Evolutionary conservation across 148 eudicot species (phyloP).

Genomic region (Silene latifolia): DNA sequence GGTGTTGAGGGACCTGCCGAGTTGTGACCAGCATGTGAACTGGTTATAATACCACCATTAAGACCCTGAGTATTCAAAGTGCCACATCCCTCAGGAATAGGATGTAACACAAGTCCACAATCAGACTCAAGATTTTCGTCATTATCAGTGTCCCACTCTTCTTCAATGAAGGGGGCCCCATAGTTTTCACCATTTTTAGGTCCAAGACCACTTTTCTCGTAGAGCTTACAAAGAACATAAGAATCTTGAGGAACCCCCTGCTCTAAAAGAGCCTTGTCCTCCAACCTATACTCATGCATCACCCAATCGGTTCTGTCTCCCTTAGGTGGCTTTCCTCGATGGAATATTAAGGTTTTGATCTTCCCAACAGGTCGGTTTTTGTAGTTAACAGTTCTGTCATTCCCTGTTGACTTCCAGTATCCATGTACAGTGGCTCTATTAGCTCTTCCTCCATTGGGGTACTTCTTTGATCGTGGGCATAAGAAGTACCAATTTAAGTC

Average conservation of each 20-base stretch:
- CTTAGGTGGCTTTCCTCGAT: constrained; percentile 51
- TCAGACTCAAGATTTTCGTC: constrained; percentile 17
- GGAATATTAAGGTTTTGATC: constrained; percentile 67
- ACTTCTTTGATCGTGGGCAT: constrained; percentile 57
- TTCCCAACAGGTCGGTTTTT: constrained; percentile 45
- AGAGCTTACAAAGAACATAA: constrained; percentile 61
- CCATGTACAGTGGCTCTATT: constrained; percentile 64
- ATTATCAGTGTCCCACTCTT: constrained; percentile 58
- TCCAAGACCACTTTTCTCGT: constrained; percentile 61
- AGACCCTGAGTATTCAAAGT: constrained; percentile 5
- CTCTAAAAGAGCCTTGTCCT: constrained; percentile 37
- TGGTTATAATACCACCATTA: constrained; percentile 8
- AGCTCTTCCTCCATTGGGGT: constrained; percentile 46
- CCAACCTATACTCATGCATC: constrained; percentile 64
- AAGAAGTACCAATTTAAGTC: constrained; percentile 81
- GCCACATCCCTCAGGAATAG: constrained; percentile 8
- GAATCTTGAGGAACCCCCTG: constrained; percentile 44
- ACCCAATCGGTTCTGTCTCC: constrained; percentile 87
- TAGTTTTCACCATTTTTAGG: constrained; percentile 67
- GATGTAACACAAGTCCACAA: background rate
- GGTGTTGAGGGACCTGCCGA: background rate
- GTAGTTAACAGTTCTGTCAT: constrained; percentile 41
- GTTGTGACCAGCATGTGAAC: background rate
- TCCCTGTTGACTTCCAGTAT: constrained; percentile 86
- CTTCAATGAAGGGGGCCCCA: constrained; percentile 70